Evolutionary conservation across 2,329 filamentous ascomycete genomes (phyloP).

Genomic region (Chalara sp.): DNA sequence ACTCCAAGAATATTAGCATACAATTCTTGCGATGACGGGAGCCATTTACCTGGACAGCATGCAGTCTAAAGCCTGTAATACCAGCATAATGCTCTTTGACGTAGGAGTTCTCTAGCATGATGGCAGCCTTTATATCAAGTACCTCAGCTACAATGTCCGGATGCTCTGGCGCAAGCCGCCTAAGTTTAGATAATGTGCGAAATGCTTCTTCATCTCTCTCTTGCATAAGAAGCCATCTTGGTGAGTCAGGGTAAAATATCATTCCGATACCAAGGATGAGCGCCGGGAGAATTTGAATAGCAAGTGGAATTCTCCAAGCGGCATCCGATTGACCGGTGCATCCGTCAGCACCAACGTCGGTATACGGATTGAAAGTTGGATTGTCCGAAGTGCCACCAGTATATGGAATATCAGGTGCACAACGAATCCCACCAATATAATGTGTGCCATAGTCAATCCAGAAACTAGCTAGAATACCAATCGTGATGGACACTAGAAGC

Average conservation of each 20-base stretch:
- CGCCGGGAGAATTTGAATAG: conserved; percentile 47
- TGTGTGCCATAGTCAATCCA: conserved; percentile 25
- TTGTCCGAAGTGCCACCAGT: conserved; percentile 10
- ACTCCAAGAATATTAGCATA: conserved; percentile 5
- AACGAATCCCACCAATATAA: conserved; percentile 20
- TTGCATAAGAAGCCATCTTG: conserved; percentile 50
- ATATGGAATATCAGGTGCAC: conserved; percentile 16
- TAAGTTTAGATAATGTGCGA: conserved; percentile 41
- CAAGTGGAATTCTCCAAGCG: conserved; percentile 51
- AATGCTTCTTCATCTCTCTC: conserved; percentile 47
- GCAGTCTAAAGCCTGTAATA: conserved; percentile 9
- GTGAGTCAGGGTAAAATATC: conserved; percentile 52
- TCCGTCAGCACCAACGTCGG: conserved; percentile 15
- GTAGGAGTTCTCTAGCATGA: conserved; percentile 48
- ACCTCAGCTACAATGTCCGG: conserved; percentile 47
- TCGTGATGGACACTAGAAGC: conserved; percentile 12
- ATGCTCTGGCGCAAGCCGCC: conserved; percentile 38
- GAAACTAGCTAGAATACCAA: conserved; percentile 25
- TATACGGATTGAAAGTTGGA: conserved; percentile 13
- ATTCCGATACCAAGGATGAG: conserved; percentile 48
- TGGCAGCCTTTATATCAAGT: conserved; percentile 52
- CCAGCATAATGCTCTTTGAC: conserved; percentile 42
- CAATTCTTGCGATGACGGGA: too few species aligned
- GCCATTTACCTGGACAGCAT: background rate
- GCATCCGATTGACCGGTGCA: conserved; percentile 30